phyloP scores from a whole-genome alignment of 345 rosid genomes.

The Mercurialis annua region DNA sequence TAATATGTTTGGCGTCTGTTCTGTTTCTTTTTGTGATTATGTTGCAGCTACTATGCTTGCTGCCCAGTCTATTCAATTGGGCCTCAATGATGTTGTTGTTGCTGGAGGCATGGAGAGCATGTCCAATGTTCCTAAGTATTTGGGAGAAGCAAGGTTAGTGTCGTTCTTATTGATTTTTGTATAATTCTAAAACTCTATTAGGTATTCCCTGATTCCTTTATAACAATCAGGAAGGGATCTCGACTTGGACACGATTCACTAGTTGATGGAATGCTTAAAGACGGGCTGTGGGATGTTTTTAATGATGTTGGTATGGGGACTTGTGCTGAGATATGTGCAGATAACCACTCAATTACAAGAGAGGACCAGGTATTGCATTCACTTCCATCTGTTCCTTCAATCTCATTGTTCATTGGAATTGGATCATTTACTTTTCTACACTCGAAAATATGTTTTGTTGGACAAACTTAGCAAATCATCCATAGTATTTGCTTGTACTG shows the following conservation, averaged over 20 bases:
- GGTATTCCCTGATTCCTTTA: constrained; percentile 21
- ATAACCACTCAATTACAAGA: constrained; percentile 61
- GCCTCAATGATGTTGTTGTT: constrained; percentile 87
- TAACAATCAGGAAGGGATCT: constrained; percentile 81
- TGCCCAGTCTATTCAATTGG: constrained; percentile 88
- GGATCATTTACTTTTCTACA: not conserved
- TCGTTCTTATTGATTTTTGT: constrained; percentile 5
- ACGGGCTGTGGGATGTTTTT: constrained; percentile 97
- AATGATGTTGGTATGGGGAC: constrained; percentile 90
- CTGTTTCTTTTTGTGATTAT: constrained; percentile 1
- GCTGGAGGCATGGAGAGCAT: constrained; percentile 99
- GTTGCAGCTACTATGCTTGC: constrained; percentile 89
- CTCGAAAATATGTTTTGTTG: not conserved
- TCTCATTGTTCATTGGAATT: not conserved
- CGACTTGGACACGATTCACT: constrained; percentile 89
- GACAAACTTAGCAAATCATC: not conserved
- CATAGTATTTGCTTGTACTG: not conserved
- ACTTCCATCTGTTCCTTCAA: not conserved
- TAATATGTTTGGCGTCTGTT: not conserved
- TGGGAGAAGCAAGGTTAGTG: constrained; percentile 83
- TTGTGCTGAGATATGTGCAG: constrained; percentile 94
- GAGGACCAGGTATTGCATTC: constrained; percentile 71
- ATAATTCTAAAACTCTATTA: not conserved
- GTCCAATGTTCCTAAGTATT: constrained; percentile 91
- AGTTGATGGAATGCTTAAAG: constrained; percentile 95